phyloP scores from a whole-genome alignment of 83 land plant genomes.

The Picea mariana region DNA sequence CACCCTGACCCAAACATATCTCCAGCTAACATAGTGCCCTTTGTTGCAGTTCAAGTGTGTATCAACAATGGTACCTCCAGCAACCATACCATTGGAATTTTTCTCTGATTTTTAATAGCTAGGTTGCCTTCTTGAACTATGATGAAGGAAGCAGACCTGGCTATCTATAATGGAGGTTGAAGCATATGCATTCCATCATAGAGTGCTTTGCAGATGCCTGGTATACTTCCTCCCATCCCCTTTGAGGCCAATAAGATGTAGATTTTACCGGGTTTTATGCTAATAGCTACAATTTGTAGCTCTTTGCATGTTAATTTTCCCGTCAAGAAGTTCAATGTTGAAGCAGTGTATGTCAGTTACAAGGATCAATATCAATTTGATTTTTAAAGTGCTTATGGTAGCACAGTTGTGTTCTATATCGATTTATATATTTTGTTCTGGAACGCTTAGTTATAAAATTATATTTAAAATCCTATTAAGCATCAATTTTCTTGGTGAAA shows the following conservation, averaged over 20 bases:
- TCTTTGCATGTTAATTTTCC: background rate
- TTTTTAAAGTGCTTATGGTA: no score
- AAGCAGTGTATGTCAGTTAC: no score
- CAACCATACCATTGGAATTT: constrained; percentile 37
- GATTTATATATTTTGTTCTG: no score
- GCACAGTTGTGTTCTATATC: no score
- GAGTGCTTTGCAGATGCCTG: background rate
- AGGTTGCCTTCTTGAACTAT: background rate
- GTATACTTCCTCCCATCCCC: background rate
- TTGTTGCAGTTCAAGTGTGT: constrained; percentile 58
- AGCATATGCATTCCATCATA: no score
- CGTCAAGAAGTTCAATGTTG: no score
- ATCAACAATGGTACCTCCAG: constrained; percentile 48
- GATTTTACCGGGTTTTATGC: background rate
- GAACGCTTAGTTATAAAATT: no score
- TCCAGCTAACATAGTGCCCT: constrained; percentile 1
- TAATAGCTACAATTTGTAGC: constrained; percentile 9
- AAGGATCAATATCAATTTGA: no score
- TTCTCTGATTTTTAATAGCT: constrained; percentile 26
- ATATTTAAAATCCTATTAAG: no score
- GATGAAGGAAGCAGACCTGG: no score
- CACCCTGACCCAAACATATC: background rate
- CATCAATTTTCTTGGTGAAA: no score
- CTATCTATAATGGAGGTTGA: no score
- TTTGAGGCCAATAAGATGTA: background rate